Evolutionary conservation across 202 grass and related monocot species (phyloP).

Genomic region (Carex arenaria): DNA sequence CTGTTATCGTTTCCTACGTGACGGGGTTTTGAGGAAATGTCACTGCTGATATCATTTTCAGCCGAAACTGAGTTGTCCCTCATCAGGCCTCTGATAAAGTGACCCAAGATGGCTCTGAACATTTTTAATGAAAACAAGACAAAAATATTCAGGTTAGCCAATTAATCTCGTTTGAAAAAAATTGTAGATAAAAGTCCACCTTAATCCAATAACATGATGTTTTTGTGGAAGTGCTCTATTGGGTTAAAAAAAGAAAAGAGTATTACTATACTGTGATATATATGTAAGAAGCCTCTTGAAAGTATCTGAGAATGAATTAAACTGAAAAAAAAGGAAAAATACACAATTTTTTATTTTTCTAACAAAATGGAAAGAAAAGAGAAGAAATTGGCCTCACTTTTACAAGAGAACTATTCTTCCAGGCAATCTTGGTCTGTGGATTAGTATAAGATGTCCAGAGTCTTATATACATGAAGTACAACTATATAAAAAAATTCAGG

Average conservation of each 20-base stretch:
- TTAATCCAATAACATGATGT: not conserved
- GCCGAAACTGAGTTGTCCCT: not conserved
- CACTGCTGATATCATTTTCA: not conserved
- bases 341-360: not conserved
- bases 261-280: too few species aligned
- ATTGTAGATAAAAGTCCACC: not conserved
- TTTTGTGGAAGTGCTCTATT: not conserved
- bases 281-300: not conserved
- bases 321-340: not conserved
- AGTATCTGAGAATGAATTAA: not conserved
- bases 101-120: constrained; percentile 6
- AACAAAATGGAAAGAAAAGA: constrained; percentile 6
- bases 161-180: not conserved
- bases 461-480: constrained; percentile 9
- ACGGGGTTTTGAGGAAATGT: not conserved
- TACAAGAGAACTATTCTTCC: not conserved
- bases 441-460: not conserved
- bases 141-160: not conserved
- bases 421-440: not conserved
- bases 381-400: constrained; percentile 4
- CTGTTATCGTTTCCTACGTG: not conserved
- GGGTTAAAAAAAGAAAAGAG: too few species aligned
- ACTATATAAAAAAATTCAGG: constrained; percentile 1
- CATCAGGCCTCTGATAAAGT: not conserved
- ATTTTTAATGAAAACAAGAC: not conserved